Percentiles rank a stretch among this genome's conserved stretches.
These are phyloP conservation scores for Ceratocystis ficicola DNA, from an alignment of 2,329 filamentous ascomycete species.

Conservation along the genomic window DNA sequence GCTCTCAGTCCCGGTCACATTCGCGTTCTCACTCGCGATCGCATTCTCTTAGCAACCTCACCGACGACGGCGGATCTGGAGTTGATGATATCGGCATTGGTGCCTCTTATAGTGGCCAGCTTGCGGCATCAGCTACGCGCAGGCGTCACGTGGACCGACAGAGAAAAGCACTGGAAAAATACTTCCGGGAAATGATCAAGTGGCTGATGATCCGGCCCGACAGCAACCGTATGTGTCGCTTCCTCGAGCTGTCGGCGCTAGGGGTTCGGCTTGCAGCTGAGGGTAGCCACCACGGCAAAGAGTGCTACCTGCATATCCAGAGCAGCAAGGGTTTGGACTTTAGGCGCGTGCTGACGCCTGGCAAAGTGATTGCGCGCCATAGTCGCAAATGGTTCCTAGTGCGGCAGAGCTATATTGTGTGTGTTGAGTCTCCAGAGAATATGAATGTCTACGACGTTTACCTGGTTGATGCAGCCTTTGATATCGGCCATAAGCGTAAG, in stretches of 20 bases:
- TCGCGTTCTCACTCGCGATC: conserved; percentile 1
- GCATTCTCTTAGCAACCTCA: conserved; percentile 27
- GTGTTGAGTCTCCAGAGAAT: conserved; percentile 95
- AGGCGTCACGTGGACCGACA: conserved; percentile 67
- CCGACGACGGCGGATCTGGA: conserved; percentile 36
- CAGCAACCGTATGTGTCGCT: conserved; percentile 90
- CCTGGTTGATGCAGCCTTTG: conserved; percentile 82
- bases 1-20: not conserved
- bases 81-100: conserved; percentile 27
- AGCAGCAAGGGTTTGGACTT: conserved; percentile 83
- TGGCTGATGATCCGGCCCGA: conserved; percentile 96
- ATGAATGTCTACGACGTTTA: conserved; percentile 99
- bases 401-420: conserved; percentile 94
- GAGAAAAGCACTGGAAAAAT: conserved; percentile 73
- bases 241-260: conserved; percentile 85
- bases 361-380: conserved; percentile 68
- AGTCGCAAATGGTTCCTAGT: conserved; percentile 95
- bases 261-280: conserved; percentile 89
- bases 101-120: conserved; percentile 35
- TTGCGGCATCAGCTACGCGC: conserved; percentile 39
- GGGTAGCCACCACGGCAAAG: conserved; percentile 94
- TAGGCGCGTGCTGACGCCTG: conserved; percentile 64
- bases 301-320: conserved; percentile 85
- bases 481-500: conserved; percentile 62
- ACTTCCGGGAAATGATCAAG: conserved; percentile 84